phyloP scores from a whole-genome alignment of 345 rosid genomes.

The Lepidium africanum region DNA sequence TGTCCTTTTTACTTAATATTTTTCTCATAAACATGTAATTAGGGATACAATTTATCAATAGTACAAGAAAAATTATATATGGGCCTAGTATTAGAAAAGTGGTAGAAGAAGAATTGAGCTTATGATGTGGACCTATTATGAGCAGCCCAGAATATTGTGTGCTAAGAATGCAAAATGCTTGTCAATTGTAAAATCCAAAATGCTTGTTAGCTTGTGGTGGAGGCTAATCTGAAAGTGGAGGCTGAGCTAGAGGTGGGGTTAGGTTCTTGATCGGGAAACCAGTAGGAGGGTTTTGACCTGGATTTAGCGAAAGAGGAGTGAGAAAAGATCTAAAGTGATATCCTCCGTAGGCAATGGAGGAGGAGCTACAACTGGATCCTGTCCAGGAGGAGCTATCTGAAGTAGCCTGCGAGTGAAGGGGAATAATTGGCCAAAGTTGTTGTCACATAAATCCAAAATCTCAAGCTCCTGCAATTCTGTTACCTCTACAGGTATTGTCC shows the following conservation, averaged over 20 bases:
- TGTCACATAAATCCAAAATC: constrained; percentile 70
- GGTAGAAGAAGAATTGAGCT: no score
- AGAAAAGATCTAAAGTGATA: neutral
- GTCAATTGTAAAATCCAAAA: no score
- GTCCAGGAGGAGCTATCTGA: constrained; percentile 1
- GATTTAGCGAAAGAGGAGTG: neutral
- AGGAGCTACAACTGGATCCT: neutral
- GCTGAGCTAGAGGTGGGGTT: neutral
- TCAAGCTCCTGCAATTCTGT: constrained; percentile 60
- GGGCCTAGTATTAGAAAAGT: no score
- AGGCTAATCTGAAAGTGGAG: neutral
- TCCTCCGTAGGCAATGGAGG: neutral
- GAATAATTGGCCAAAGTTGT: constrained; percentile 62
- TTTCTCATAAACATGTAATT: no score
- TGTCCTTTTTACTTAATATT: no score
- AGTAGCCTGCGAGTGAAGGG: constrained; percentile 32
- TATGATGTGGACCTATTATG: no score
- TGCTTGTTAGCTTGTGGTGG: neutral
- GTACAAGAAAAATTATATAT: no score
- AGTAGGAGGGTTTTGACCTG: neutral
- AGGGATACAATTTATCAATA: no score
- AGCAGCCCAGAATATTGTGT: no score
- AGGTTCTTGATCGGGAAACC: neutral
- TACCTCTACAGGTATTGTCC: constrained; percentile 64
- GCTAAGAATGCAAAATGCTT: no score